These are phyloP conservation scores for Pseudogymnoascus sp. DNA, from an alignment of 2,329 filamentous ascomycete genomes.

Conservation along the genomic window DNA sequence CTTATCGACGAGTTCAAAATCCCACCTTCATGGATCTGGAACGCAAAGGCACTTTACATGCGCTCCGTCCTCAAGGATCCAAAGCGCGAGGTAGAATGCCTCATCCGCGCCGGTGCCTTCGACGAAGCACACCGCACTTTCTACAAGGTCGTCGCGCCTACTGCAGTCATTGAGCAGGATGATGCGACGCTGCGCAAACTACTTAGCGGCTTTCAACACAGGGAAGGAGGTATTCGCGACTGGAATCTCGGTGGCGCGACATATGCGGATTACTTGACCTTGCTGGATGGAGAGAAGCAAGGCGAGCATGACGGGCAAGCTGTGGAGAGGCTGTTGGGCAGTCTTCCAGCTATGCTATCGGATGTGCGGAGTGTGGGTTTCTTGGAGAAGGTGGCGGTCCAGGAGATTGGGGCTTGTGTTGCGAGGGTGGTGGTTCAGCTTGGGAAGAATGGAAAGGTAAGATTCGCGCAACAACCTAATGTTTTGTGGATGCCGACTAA, in stretches of 20 bases:
- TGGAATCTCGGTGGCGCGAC: conserved; percentile 78
- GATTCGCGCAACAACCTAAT: conserved; percentile 21
- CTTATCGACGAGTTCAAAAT: conserved; percentile 62
- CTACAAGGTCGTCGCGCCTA: conserved; percentile 71
- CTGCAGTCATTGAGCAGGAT: conserved; percentile 74
- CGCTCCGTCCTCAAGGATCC: conserved; percentile 65
- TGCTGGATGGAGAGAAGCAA: conserved; percentile 40
- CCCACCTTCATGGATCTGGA: conserved; percentile 74
- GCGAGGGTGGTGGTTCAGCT: conserved; percentile 56
- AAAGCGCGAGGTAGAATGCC: conserved; percentile 65
- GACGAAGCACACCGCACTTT: conserved; percentile 81
- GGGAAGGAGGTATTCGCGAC: conserved; percentile 54
- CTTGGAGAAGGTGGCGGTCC: conserved; percentile 64
- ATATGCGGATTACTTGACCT: conserved; percentile 56
- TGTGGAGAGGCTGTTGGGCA: conserved; percentile 50
- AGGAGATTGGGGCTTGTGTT: conserved; percentile 72
- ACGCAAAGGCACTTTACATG: conserved; percentile 77
- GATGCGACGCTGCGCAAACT: conserved; percentile 63
- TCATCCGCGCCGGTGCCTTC: conserved; percentile 70
- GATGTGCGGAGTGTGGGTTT: conserved; percentile 31
- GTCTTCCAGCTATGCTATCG: conserved; percentile 44
- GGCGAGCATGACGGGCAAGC: conserved; percentile 38
- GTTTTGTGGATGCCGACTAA: conserved; percentile 18
- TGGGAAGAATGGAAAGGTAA: conserved; percentile 50
- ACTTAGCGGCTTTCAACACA: conserved; percentile 63